phyloP scores from a whole-genome alignment of 495 filamentous ascomycete species.

The Annulohypoxylon moriforme region DNA sequence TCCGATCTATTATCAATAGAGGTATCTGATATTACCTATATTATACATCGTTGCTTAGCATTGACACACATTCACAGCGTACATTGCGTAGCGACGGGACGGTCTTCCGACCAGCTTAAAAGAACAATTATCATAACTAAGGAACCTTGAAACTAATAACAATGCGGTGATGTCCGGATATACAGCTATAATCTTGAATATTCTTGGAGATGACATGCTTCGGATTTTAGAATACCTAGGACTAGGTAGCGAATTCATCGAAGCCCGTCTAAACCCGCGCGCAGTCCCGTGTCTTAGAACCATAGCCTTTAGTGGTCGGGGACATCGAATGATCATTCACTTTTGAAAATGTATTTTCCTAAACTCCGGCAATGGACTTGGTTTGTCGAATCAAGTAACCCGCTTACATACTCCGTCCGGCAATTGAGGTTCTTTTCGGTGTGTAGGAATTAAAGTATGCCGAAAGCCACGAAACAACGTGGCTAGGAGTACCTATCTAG shows the following conservation, averaged over 20 bases:
- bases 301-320: conserved; percentile 3
- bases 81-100: neutral
- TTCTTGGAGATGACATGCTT: neutral
- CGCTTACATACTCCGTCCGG: conserved; percentile 18
- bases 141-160: conserved; percentile 2
- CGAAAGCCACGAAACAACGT: neutral
- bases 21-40: neutral
- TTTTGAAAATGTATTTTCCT: conserved; percentile 27
- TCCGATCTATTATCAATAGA: conserved; percentile 6
- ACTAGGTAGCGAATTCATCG: neutral
- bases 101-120: neutral
- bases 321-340: neutral
- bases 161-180: conserved; percentile 9
- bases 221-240: neutral
- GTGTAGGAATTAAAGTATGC: conserved; percentile 1
- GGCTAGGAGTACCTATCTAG: neutral
- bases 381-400: conserved; percentile 13
- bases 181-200: neutral
- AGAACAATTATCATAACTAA: neutral
- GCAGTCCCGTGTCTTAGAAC: neutral
- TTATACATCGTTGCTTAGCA: neutral
- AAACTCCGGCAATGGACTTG: conserved; percentile 33
- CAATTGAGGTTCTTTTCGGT: neutral
- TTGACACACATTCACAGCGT: neutral
- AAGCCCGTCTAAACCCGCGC: neutral